phyloP scores from a whole-genome alignment of 257 asterid genomes.

The Schizonepeta tenuifolia region DNA sequence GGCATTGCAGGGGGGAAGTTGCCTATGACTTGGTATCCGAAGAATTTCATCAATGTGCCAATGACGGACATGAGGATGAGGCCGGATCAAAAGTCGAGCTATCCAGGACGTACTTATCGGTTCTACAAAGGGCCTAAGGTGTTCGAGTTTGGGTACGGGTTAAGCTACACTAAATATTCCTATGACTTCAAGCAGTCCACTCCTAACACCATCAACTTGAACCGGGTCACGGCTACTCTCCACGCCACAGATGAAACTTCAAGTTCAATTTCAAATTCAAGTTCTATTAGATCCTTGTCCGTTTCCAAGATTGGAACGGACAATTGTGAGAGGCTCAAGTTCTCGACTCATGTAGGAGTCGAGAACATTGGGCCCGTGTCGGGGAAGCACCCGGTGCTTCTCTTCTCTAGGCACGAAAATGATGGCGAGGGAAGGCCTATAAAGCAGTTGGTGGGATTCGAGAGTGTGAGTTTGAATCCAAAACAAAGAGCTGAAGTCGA shows the following conservation, averaged over 20 bases:
- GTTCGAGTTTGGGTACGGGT: slow-evolving; percentile 73
- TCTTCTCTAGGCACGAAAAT: slow-evolving; percentile 44
- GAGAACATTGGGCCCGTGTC: slow-evolving; percentile 59
- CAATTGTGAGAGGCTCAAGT: slow-evolving; percentile 54
- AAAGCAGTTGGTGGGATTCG: slow-evolving; percentile 70
- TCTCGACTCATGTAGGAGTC: slow-evolving; percentile 56
- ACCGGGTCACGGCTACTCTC: slow-evolving; percentile 29
- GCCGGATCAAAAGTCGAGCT: slow-evolving; percentile 60
- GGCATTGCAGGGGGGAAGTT: slow-evolving; percentile 67
- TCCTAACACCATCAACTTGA: slow-evolving; percentile 55
- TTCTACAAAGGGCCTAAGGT: slow-evolving; percentile 74
- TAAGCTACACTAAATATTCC: slow-evolving; percentile 72
- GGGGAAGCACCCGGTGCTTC: slow-evolving; percentile 72
- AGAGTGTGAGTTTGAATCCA: slow-evolving; percentile 53
- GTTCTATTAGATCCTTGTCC: slow-evolving; percentile 35
- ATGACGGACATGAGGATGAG: slow-evolving; percentile 97
- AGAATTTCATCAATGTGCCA: slow-evolving; percentile 57
- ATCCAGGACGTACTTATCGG: slow-evolving; percentile 77
- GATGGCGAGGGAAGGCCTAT: slow-evolving; percentile 35
- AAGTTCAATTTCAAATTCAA: slow-evolving; percentile 26
- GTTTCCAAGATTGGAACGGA: slow-evolving; percentile 52
- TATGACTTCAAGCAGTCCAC: slow-evolving; percentile 51
- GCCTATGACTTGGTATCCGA: slow-evolving; percentile 87
- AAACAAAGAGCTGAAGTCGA: slow-evolving; percentile 48
- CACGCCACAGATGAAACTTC: slow-evolving; percentile 19